phyloP scores from a whole-genome alignment of 257 asterid genomes.

The Salvia rosmarinus region DNA sequence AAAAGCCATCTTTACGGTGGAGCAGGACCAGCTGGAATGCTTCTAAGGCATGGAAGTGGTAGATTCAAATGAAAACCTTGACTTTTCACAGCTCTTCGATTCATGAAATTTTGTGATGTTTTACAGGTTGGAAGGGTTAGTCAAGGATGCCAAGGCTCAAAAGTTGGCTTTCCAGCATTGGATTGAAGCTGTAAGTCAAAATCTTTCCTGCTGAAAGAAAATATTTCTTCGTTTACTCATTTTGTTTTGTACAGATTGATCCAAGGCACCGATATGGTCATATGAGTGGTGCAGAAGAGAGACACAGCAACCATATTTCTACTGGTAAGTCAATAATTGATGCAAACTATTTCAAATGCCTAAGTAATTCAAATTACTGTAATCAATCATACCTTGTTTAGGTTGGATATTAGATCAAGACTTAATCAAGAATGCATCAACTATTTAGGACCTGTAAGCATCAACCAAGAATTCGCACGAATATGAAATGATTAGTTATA shows the following conservation, averaged over 20 bases:
- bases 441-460: slow-evolving; percentile 77
- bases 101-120: background rate
- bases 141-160: slow-evolving; percentile 66
- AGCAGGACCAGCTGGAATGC: slow-evolving; percentile 67
- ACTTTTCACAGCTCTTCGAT: background rate
- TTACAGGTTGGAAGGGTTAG: slow-evolving; percentile 78
- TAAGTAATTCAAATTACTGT: background rate
- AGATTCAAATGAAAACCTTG: background rate
- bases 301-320: slow-evolving; percentile 75
- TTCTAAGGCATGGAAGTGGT: slow-evolving; percentile 54
- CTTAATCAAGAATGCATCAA: slow-evolving; percentile 65
- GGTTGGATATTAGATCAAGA: slow-evolving; percentile 75
- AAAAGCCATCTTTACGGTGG: slow-evolving; percentile 72
- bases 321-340: slow-evolving; percentile 55
- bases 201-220: background rate
- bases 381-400: slow-evolving; percentile 34
- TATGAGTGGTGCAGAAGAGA: slow-evolving; percentile 60
- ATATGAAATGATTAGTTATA: background rate
- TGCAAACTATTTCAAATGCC: background rate
- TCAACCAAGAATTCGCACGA: background rate
- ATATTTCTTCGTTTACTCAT: background rate
- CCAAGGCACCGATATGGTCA: slow-evolving; percentile 89
- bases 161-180: slow-evolving; percentile 86
- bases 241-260: slow-evolving; percentile 50
- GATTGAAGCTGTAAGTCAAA: slow-evolving; percentile 52